Percentiles rank a stretch among this genome's conserved stretches.
Evolutionary conservation across 768 basidiomycete genomes (phyloP).

Genomic region (Gloeopeniophorella convolvens): DNA sequence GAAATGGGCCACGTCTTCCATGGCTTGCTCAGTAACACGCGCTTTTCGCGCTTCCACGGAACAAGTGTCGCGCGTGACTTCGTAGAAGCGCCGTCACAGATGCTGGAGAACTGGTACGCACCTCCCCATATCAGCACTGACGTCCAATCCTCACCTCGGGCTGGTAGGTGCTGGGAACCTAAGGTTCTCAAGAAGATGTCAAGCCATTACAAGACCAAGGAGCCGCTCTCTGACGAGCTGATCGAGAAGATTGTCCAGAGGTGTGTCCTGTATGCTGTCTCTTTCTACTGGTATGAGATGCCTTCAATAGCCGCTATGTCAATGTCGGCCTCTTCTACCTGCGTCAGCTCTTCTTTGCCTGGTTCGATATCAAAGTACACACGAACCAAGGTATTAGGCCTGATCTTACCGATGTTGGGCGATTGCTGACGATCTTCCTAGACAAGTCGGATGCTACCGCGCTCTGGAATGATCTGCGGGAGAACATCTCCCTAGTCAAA

Average conservation of each 20-base stretch:
- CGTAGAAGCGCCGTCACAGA: slow-evolving; percentile 87
- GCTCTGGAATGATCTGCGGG: slow-evolving; percentile 70
- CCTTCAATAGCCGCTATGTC: slow-evolving; percentile 44
- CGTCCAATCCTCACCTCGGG: not conserved
- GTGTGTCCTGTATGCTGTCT: slow-evolving; percentile 28
- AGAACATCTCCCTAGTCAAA: slow-evolving; percentile 65
- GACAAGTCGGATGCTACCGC: slow-evolving; percentile 66
- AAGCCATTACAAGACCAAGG: slow-evolving; percentile 69
- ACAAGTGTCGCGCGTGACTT: slow-evolving; percentile 77
- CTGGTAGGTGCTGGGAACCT: slow-evolving; percentile 70
- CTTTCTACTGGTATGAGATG: not conserved
- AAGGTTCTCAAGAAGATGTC: slow-evolving; percentile 73
- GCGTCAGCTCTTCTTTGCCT: slow-evolving; percentile 80
- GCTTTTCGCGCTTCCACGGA: slow-evolving; percentile 75
- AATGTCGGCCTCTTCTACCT: slow-evolving; percentile 79
- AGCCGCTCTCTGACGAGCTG: slow-evolving; percentile 62
- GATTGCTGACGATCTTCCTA: slow-evolving; percentile 26
- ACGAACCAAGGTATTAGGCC: slow-evolving; percentile 47
- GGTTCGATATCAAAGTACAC: slow-evolving; percentile 71
- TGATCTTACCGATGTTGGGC: not conserved
- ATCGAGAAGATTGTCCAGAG: slow-evolving; percentile 80
- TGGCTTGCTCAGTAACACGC: slow-evolving; percentile 58
- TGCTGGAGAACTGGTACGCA: slow-evolving; percentile 86
- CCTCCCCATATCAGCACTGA: not conserved
- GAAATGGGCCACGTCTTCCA: slow-evolving; percentile 64